Percentiles rank a stretch among this genome's conserved stretches.
phyloP scores from a whole-genome alignment of 1,284 basidiomycete species.

The Crepidotus sp. region DNA sequence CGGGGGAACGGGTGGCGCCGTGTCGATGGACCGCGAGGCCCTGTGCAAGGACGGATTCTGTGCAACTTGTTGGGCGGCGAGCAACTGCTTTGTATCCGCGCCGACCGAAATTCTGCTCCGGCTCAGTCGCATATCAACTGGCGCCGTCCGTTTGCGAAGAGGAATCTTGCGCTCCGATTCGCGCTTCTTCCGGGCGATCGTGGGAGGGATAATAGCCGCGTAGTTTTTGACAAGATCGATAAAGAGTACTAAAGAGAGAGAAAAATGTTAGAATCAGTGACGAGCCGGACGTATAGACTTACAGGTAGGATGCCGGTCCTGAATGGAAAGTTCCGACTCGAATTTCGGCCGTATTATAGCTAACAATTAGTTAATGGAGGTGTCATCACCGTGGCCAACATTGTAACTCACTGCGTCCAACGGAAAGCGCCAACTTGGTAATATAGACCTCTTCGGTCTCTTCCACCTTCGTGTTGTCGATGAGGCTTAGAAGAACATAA shows the following conservation, averaged over 20 bases:
- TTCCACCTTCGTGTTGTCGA: conserved; percentile 58
- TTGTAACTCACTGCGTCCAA: conserved; percentile 67
- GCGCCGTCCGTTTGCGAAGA: conserved; percentile 77
- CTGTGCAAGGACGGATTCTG: conserved; percentile 41
- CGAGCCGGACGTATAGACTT: conserved; percentile 23
- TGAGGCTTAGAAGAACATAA: conserved; percentile 39
- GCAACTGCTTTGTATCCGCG: conserved; percentile 70
- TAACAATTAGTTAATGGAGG: conserved; percentile 22
- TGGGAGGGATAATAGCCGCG: conserved; percentile 65
- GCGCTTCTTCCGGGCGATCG: conserved; percentile 76
- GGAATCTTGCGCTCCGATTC: conserved; percentile 80
- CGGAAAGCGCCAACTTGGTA: conserved; percentile 78
- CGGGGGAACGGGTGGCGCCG: conserved; percentile 22
- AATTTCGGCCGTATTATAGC: conserved; percentile 76
- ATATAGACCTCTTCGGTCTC: conserved; percentile 72
- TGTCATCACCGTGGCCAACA: background rate
- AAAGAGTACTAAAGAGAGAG: conserved; percentile 54
- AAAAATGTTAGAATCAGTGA: background rate
- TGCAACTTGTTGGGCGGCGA: conserved; percentile 64
- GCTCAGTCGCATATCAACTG: conserved; percentile 81
- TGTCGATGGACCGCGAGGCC: conserved; percentile 32
- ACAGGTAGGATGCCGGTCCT: conserved; percentile 77
- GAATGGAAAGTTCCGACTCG: conserved; percentile 77
- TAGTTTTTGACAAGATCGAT: conserved; percentile 81
- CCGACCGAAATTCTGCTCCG: conserved; percentile 64